Percentiles rank a stretch among this genome's conserved stretches.
phyloP scores from a whole-genome alignment of 225 moss, liverwort and hornwort genomes.

The Thuidium tamariscinum region DNA sequence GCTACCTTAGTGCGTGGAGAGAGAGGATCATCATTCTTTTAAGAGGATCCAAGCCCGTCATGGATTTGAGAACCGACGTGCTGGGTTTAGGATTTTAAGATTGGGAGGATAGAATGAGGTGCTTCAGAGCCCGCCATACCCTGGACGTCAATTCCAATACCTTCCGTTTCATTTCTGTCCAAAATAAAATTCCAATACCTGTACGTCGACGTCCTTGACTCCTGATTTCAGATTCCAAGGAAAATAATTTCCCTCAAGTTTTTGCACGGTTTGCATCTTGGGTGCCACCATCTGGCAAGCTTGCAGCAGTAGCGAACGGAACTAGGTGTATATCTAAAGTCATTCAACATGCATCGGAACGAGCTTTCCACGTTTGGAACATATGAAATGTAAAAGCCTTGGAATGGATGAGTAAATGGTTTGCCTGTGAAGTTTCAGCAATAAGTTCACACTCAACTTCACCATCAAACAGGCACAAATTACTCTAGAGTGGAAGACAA shows the following conservation, averaged over 20 bases:
- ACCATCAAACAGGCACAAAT: not conserved
- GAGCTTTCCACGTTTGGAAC: not conserved
- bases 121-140: not conserved
- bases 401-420: not conserved
- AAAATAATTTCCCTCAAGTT: not conserved
- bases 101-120: not conserved
- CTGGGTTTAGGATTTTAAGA: not conserved
- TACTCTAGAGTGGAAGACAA: not conserved
- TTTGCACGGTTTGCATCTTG: not conserved
- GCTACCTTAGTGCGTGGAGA: not conserved
- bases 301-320: not conserved
- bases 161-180: no score
- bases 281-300: not conserved
- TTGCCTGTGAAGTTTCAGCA: not conserved
- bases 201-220: not conserved
- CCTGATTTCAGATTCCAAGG: not conserved
- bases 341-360: not conserved
- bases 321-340: no score
- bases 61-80: not conserved
- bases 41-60: not conserved
- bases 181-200: no score
- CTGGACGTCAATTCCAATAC: not conserved
- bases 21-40: not conserved
- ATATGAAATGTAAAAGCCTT: no score
- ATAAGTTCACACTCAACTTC: not conserved